Conservation (phyloP, 2,329 filamentous ascomycete genomes). For the Curvularia sp. region DNA sequence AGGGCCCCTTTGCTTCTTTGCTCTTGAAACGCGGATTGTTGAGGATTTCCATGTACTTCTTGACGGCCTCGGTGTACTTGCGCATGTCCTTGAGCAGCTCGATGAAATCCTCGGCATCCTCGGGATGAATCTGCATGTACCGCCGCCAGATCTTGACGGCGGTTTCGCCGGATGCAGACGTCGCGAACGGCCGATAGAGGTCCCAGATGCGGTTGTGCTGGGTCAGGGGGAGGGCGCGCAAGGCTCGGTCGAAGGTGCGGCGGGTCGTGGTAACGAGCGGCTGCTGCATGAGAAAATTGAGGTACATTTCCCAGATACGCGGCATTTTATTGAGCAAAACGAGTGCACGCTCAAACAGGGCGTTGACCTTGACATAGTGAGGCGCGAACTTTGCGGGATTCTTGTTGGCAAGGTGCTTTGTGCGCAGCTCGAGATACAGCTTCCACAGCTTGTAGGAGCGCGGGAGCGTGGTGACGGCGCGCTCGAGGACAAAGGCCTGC, state of each 20-base stretch:
- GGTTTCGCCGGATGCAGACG: constrained; percentile 86
- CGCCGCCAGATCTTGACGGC: constrained; percentile 92
- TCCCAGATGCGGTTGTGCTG: constrained; percentile 97
- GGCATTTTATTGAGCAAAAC: constrained; percentile 99
- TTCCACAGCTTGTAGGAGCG: constrained; percentile 99
- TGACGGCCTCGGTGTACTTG: constrained; percentile 88
- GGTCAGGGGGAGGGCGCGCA: constrained; percentile 89
- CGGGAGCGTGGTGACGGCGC: constrained; percentile 86
- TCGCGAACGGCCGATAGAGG: constrained; percentile 87
- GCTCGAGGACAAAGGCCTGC: constrained; percentile 86
- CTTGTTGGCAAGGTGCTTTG: constrained; percentile 78
- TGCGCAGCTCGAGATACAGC: constrained; percentile 87
- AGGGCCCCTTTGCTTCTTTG: constrained; percentile 92
- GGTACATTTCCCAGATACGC: constrained; percentile 96
- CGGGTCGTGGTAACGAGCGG: constrained; percentile 88
- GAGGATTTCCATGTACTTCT: constrained; percentile 88
- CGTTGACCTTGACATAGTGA: constrained; percentile 93
- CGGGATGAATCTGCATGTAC: constrained; percentile 97
- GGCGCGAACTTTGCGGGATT: constrained; percentile 80
- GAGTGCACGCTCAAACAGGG: constrained; percentile 89
- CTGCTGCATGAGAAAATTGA: constrained; percentile 87
- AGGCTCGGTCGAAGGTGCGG: constrained; percentile 87
- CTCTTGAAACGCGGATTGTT: constrained; percentile 91
- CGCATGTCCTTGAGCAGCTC: constrained; percentile 82
- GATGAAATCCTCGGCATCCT: constrained; percentile 94